phyloP scores from a whole-genome alignment of 2,329 filamentous ascomycete species.

The Sclerotinia minor region DNA sequence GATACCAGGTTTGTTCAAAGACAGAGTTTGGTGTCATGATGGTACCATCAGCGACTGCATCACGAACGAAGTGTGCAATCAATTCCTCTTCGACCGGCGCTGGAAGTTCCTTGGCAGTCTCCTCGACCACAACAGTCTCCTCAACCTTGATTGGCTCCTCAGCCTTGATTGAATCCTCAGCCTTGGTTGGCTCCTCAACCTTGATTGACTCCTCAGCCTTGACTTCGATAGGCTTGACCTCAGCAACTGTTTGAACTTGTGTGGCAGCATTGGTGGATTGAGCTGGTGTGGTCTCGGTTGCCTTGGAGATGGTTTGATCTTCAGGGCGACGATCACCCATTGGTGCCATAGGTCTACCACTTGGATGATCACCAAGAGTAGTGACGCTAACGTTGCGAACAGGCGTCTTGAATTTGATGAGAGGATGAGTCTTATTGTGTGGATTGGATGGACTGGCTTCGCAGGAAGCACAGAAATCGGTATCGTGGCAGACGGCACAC shows the following conservation, averaged over 20 bases:
- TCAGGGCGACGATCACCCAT: conserved; percentile 64
- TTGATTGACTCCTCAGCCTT: conserved; percentile 31
- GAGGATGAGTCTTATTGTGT: conserved; percentile 93
- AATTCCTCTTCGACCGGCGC: conserved; percentile 44
- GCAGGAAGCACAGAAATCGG: conserved; percentile 92
- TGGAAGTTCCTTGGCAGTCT: conserved; percentile 40
- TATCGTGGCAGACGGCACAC: conserved; percentile 92
- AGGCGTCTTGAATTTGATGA: conserved; percentile 95
- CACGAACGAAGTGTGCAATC: conserved; percentile 72
- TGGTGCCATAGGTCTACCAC: conserved; percentile 62
- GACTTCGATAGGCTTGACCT: conserved; percentile 64
- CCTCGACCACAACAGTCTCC: conserved; percentile 30
- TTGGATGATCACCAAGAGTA: conserved; percentile 74
- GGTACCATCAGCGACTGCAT: conserved; percentile 78
- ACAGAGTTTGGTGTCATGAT: conserved; percentile 66
- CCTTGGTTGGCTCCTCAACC: conserved; percentile 33
- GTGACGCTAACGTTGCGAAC: conserved; percentile 85
- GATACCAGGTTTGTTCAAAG: conserved; percentile 89
- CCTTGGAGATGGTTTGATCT: conserved; percentile 48
- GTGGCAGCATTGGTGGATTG: conserved; percentile 54
- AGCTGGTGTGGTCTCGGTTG: conserved; percentile 52
- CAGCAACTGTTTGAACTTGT: conserved; percentile 71
- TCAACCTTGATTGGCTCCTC: conserved; percentile 14
- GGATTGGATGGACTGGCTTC: conserved; percentile 81
- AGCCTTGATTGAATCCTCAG: conserved; percentile 33